Base-by-base conservation (phyloP, 2,329 filamentous ascomycete species). In the Cercospora brassicicola region DNA sequence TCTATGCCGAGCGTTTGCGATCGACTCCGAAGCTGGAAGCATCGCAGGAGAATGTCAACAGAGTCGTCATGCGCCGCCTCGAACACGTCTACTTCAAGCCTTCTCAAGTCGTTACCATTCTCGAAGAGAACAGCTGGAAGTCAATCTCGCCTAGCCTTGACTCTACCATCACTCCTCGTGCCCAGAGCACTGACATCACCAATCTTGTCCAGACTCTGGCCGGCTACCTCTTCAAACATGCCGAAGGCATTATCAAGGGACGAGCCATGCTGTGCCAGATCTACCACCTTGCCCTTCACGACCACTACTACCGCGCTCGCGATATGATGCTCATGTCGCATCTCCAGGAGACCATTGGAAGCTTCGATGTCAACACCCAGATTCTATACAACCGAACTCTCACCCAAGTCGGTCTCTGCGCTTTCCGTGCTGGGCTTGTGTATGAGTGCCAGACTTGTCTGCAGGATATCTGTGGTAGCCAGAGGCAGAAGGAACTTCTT, bases 241-340 rank as follows among this genome's bases (percentile, higher is more conserved):
- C 93, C 80, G 94, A 97, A 78, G 94, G 94, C 74, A 98, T 99
- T 76, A 94, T 97, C 77, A 91, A 94, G 73, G 96, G 94, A 68
- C 90, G 95, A 68, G 94, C 95, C 56, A 98, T 99, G 94, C 87
- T 99, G 70, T 97, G 93, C 86, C 93, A 98, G 83, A 95, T 99
- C 71, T 99, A 99, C 85, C 97, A 97, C 89, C 87, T 97, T 75
- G 95, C 95, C 61, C 88, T 99, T 63, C 95, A 99, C 82, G 94
- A 97, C 82, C 90, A 97, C 76, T 99, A 98, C 87, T 98, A 97
- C 87, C 93, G 91, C 82, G 91, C 95, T 77, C 92, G 95, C 73
- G 96, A 99, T 81, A 94, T 99, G 91, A 96, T 98, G 90, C 89
- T 99, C 81, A 99, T 99, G 93, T 99, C 95, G 18, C 95, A 99